Conservation (phyloP, 805 yeast genomes). For the Pichia californica region DNA sequence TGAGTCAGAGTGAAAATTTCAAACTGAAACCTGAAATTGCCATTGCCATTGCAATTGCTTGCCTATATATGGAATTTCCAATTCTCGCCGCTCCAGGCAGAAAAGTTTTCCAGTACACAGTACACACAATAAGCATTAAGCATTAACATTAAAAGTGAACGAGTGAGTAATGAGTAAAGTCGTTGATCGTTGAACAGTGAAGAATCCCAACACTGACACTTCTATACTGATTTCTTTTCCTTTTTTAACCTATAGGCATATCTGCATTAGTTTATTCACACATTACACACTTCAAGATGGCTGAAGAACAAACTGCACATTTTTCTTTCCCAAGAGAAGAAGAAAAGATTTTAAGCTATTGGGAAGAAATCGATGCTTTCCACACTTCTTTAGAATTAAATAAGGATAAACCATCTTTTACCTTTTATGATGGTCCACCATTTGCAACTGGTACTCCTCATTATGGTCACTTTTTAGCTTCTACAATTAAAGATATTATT, state of each 20-base stretch:
- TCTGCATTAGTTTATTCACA: not conserved
- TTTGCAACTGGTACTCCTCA: conserved; percentile 99
- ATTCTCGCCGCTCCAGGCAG: too few species aligned
- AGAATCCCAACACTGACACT: too few species aligned
- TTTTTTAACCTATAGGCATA: not conserved
- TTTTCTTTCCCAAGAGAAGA: conserved; percentile 88
- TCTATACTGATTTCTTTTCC: not conserved
- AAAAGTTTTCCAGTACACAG: too few species aligned
- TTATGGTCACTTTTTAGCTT: conserved; percentile 95
- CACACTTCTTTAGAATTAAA: conserved; percentile 77
- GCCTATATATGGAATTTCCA: too few species aligned
- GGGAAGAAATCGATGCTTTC: conserved; percentile 96
- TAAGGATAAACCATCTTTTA: conserved; percentile 77
- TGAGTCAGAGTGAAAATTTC: too few species aligned
- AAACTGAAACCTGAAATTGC: too few species aligned
- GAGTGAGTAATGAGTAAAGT: too few species aligned
- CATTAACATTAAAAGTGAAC: too few species aligned
- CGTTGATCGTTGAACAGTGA: too few species aligned
- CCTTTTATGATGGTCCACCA: conserved; percentile 98
- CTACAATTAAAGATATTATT: conserved; percentile 94
- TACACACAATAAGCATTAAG: too few species aligned
- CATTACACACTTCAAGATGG: conserved; percentile 12
- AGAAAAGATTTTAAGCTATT: conserved; percentile 67
- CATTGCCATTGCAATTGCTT: too few species aligned
- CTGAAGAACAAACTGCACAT: conserved; percentile 26